Base-by-base conservation (phyloP, 2,329 filamentous ascomycete genomes). In the Phialemonium atrogriseum region DNA sequence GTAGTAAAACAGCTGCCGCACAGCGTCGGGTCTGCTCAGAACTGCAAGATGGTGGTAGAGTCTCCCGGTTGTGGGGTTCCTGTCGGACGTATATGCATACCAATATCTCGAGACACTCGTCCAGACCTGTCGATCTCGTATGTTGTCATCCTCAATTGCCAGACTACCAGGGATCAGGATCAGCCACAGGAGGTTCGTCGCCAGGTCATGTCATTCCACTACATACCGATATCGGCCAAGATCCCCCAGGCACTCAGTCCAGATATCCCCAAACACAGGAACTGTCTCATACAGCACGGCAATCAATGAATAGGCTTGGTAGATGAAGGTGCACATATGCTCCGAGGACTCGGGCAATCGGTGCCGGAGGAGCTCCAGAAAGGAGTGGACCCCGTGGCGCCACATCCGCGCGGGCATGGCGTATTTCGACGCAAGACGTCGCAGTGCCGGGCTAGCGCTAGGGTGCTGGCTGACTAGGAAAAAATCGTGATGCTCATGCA, bases 331-430 rank as follows among this genome's bases (percentile, higher is more conserved):
- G 0, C 94, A 61, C 87, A 96, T 95, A 34, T 93, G 83, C 30
- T 95, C 88, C 1, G 87, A 59, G 2, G 83, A 87, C 0, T 67
- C 68, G 0, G 88, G 89, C 0, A 94, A 60, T 3, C 79, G 72
- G 41, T 84, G 77, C 0, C 84, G 66, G 0, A 93, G 55, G 1
- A 93, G 53, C 42, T 93, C 85, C 0, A 94, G 64, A 35, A 91
- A 89, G 0, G 77, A 79, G 49, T 93, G 86, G 4, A 96, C 95
- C 0, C 84, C 89, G 45, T 94, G 84, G 0, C 85, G 70, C 91
- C 89, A 96, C 84, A 96, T 91, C 0, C 88, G 66, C 0, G 84
- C 86, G 0, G 88, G 88, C 85, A 96, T 95, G 0, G 78, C 77
- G 44, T 94, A 94, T 39, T 91, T 89, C 0, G 71, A 70, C 0